A percentile compares a stretch with the other conserved stretches of the same genome.
Evolutionary conservation across 2,329 filamentous ascomycete genomes (phyloP).

Genomic region (Hypoxylon sp.): DNA sequence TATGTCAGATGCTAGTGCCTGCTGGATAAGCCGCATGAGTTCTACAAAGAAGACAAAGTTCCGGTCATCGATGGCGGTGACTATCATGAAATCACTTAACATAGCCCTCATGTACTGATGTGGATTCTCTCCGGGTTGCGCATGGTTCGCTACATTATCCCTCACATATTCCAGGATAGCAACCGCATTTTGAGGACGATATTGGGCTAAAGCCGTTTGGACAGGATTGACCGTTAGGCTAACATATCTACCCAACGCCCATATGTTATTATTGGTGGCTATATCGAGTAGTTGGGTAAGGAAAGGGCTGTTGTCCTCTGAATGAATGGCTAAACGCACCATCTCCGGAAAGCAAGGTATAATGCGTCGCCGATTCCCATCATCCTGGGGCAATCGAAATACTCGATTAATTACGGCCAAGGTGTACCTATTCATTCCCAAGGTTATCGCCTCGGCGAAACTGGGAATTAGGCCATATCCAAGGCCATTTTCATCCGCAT

Average conservation of each 20-base stretch:
- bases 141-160: background rate
- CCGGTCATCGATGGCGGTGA: background rate
- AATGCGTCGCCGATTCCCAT: no score
- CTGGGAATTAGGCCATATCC: background rate
- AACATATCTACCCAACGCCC: background rate
- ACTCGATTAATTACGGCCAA: background rate
- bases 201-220: background rate
- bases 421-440: constrained; percentile 9
- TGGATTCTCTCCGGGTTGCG: background rate
- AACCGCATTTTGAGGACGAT: background rate
- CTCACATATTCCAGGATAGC: background rate
- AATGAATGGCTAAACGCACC: no score
- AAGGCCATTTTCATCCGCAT: no score
- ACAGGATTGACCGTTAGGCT: background rate
- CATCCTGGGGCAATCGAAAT: no score
- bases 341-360: no score
- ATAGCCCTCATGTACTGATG: background rate
- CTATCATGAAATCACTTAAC: background rate
- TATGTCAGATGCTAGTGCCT: background rate
- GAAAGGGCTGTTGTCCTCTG: background rate
- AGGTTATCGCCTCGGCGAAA: background rate
- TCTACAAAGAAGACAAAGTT: background rate
- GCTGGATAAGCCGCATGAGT: background rate
- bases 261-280: background rate
- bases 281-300: background rate